Evolutionary conservation across 257 asterid species (phyloP).

Genomic region (Penstemon barbatus): DNA sequence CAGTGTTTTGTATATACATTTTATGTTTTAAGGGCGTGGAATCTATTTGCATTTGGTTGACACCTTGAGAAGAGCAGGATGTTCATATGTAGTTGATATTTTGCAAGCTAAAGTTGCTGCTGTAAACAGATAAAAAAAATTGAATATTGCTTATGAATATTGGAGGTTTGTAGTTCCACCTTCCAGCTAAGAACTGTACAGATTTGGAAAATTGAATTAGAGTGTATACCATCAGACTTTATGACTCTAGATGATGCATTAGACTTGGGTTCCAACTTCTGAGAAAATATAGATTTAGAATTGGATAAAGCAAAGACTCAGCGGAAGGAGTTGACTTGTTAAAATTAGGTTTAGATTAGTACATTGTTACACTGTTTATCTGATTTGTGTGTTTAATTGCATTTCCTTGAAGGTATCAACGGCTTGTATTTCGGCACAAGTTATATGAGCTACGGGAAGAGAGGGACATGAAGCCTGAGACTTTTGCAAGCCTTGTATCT

Average conservation of each 20-base stretch:
- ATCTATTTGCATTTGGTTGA: slow-evolving; percentile 1
- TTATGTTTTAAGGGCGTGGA: neutral
- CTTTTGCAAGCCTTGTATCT: slow-evolving; percentile 95
- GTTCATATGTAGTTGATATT: neutral
- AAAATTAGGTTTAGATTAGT: neutral
- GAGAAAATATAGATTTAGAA: too few relatives aligned
- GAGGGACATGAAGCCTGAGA: slow-evolving; percentile 98
- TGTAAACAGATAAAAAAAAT: neutral
- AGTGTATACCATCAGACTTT: too few relatives aligned
- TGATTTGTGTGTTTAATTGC: slow-evolving; percentile 25
- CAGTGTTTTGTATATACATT: neutral
- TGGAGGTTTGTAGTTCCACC: neutral
- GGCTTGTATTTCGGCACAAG: slow-evolving; percentile 90
- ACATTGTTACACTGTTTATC: neutral
- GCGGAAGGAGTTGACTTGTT: too few relatives aligned
- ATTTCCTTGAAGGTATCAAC: slow-evolving; percentile 59
- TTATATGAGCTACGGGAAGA: slow-evolving; percentile 88
- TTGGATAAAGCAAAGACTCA: too few relatives aligned
- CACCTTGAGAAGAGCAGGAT: neutral
- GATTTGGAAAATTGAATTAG: too few relatives aligned
- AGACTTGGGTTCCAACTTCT: too few relatives aligned
- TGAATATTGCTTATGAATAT: neutral
- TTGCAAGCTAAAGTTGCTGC: neutral
- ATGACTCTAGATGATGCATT: too few relatives aligned
- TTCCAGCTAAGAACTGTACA: too few relatives aligned